These are phyloP conservation scores for Cryptosporidium felis DNA, from an alignment of 169 alveolate species.

Conservation along the genomic window DNA sequence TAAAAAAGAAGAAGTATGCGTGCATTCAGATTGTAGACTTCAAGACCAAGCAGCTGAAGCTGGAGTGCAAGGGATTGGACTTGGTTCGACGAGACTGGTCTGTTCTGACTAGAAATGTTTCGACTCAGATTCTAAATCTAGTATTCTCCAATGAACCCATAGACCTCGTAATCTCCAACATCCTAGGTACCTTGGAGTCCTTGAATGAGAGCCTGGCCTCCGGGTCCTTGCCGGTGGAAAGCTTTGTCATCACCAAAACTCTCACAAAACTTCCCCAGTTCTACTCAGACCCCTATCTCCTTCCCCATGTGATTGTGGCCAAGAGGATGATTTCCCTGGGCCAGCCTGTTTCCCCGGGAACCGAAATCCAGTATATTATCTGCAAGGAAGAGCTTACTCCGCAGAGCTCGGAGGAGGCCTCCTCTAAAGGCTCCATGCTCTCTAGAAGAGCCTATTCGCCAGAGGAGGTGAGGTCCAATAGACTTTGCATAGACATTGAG, in stretches of 20 bases:
- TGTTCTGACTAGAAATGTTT: conserved; percentile 86
- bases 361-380: conserved; percentile 91
- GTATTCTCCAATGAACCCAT: conserved; percentile 48
- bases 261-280: conserved; percentile 92
- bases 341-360: conserved; percentile 84
- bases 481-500: conserved; percentile 83
- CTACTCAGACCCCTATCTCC: conserved; percentile 87
- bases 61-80: conserved; percentile 97
- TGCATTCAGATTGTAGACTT: conserved; percentile 85
- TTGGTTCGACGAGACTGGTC: conserved; percentile 99
- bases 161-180: conserved; percentile 2
- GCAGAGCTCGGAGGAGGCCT: conserved; percentile 4
- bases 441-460: conserved; percentile 89
- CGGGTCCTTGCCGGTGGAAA: conserved; percentile 82
- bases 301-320: conserved; percentile 95
- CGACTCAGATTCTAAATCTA: conserved; percentile 5
- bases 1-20: conserved; percentile 98
- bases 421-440: conserved; percentile 47
- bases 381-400: conserved; percentile 79
- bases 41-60: conserved; percentile 76
- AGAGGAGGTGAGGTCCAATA: conserved; percentile 84
- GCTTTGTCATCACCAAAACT: conserved; percentile 92
- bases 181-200: conserved; percentile 9
- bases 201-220: conserved; percentile 58
- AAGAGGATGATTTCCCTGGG: conserved; percentile 86